Evolutionary conservation across 2,329 filamentous ascomycete genomes (phyloP), one percentile per base, ranked within the genome.

Genomic region (Pezicula neosporulosa): DNA sequence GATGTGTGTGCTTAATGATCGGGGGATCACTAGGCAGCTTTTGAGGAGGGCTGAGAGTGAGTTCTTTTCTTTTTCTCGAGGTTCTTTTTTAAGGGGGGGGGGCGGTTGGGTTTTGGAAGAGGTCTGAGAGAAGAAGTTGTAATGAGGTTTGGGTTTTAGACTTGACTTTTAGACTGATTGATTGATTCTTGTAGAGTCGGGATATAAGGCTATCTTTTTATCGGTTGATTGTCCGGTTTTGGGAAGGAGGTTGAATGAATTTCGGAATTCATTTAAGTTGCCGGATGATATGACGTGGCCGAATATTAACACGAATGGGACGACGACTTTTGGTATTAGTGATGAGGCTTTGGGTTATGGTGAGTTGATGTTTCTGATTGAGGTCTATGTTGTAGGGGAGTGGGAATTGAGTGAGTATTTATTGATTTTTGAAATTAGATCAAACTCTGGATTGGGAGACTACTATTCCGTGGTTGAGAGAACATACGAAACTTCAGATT

Each of bases 221-320:
- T 77, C 79, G 0, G 77, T 80, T 2, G 80, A 83, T 55, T 72
- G 72, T 0, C 79, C 80, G 0, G 71, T 79, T 1, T 67, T 82
- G 0, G 80, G 79, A 0, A 71, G 74, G 19, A 69, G 80, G 0
- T 67, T 79, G 30, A 77, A 80, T 42, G 78, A 83, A 58, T 73
- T 74, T 56, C 71, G 77, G 3, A 80, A 80, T 54, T 69, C 74
- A 38, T 82, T 81, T 61, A 58, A 60, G 1, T 65, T 78, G 9
- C 77, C 77, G 0, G 63, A 70, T 12, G 68, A 69, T 39, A 67
- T 76, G 55, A 60, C 59, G 9, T 75, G 66, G 55, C 73, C 73
- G 4, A 78, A 77, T 53, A 70, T 75, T 13, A 59, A 70, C 12
- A 60, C 62, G 19, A 57, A 63, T 10, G 60, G 58, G 12, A 59